These are phyloP conservation scores for Hirsutella rhossiliensis DNA, from an alignment of 2,329 filamentous ascomycete genomes.

Conservation along the genomic window DNA sequence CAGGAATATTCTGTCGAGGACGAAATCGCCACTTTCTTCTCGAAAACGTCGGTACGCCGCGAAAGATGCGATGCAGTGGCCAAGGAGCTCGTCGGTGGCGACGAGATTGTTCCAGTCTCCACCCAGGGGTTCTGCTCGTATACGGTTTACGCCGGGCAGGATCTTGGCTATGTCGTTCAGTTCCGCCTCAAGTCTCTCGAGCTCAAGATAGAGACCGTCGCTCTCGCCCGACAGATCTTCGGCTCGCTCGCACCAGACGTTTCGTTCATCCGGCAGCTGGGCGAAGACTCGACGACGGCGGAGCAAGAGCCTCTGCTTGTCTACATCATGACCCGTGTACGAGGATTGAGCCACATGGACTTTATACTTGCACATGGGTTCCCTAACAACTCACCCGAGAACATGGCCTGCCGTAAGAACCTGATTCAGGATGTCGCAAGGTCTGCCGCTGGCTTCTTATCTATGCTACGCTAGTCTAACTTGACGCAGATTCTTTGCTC, in stretches of 20 bases:
- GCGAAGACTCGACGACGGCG: slow-evolving; percentile 6
- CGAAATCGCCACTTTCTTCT: slow-evolving; percentile 14
- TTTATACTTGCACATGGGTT: slow-evolving; percentile 21
- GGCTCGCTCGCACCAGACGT: slow-evolving; percentile 15
- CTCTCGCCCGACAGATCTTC: slow-evolving; percentile 18
- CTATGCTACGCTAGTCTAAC: neutral
- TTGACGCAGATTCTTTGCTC: slow-evolving; percentile 23
- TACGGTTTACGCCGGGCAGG: slow-evolving; percentile 23
- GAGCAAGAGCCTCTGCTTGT: slow-evolving; percentile 20
- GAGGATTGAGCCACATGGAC: slow-evolving; percentile 22
- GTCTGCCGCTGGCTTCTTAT: slow-evolving; percentile 4
- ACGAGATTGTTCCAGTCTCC: slow-evolving; percentile 15
- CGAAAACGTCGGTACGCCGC: slow-evolving; percentile 11
- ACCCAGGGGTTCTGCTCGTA: slow-evolving; percentile 27
- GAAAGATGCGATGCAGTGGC: slow-evolving; percentile 10
- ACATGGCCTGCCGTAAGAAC: slow-evolving; percentile 19
- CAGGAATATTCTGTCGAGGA: slow-evolving; percentile 10
- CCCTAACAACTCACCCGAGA: slow-evolving; percentile 20
- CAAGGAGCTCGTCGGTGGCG: slow-evolving; percentile 15
- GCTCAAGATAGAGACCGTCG: slow-evolving; percentile 16
- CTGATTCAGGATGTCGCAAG: slow-evolving; percentile 20
- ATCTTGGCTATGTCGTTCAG: slow-evolving; percentile 21
- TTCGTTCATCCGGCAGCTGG: slow-evolving; percentile 16
- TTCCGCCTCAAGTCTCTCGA: slow-evolving; percentile 22
- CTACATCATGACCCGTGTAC: slow-evolving; percentile 22